Evolutionary conservation across 768 basidiomycete species (phyloP).

Genomic region (Pleurotus citrinopileatus): DNA sequence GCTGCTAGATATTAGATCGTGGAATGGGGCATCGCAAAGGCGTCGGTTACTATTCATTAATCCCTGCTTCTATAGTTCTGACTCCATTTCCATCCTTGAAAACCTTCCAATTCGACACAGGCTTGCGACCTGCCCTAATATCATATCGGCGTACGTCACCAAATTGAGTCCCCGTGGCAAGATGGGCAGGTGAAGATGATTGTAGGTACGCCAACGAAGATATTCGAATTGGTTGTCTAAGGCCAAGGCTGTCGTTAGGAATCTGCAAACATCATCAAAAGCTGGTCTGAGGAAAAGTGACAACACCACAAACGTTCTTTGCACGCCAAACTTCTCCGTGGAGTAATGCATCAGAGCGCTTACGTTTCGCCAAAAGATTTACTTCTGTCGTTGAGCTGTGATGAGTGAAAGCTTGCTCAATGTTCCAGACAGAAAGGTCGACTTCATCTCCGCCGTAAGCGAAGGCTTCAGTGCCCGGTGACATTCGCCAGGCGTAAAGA

Average conservation of each 20-base stretch:
- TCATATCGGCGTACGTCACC: constrained; percentile 81
- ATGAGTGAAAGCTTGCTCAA: constrained; percentile 51
- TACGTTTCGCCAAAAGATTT: constrained; percentile 48
- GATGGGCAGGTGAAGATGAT: constrained; percentile 35
- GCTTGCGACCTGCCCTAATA: constrained; percentile 63
- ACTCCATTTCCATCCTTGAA: constrained; percentile 63
- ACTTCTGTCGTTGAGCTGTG: constrained; percentile 23
- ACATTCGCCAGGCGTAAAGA: constrained; percentile 65
- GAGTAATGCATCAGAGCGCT: constrained; percentile 53
- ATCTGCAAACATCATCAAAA: constrained; percentile 37
- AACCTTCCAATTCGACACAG: constrained; percentile 64
- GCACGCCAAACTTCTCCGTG: constrained; percentile 83
- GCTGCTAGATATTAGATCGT: constrained; percentile 31
- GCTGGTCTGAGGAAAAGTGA: not conserved
- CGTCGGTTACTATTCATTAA: constrained; percentile 52
- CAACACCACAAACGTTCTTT: constrained; percentile 57
- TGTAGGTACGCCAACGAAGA: constrained; percentile 63
- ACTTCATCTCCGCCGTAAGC: constrained; percentile 87
- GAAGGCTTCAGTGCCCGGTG: constrained; percentile 52
- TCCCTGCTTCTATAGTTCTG: constrained; percentile 53
- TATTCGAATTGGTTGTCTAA: constrained; percentile 79
- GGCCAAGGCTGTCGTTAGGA: constrained; percentile 68
- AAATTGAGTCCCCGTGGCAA: constrained; percentile 70
- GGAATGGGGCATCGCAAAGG: constrained; percentile 1
- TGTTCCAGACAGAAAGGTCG: constrained; percentile 78